phyloP scores from a whole-genome alignment of 441 rosid genomes.

The Croton laevigatus region DNA sequence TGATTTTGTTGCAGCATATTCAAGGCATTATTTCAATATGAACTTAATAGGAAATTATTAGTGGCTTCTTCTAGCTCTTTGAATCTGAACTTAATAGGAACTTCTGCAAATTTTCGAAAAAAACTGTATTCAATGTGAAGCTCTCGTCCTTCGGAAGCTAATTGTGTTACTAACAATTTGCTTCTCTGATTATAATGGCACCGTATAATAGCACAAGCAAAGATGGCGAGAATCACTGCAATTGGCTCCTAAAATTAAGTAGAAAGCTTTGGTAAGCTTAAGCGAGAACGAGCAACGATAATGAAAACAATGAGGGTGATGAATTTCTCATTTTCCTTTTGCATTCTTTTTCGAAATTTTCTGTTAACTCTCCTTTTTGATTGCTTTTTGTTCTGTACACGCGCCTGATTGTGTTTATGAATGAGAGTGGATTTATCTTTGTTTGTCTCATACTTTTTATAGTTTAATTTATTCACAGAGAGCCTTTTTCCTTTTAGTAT shows the following conservation, averaged over 20 bases:
- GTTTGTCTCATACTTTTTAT: no score
- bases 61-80: constrained; percentile 81
- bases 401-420: no score
- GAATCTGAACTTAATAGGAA: constrained; percentile 56
- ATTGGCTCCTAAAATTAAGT: constrained; percentile 58
- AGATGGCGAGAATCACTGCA: constrained; percentile 56
- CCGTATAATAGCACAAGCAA: constrained; percentile 40
- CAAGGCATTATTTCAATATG: no score
- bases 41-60: constrained; percentile 57
- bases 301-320: constrained; percentile 37
- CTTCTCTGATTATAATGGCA: constrained; percentile 43
- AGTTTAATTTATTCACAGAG: no score
- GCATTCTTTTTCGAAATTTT: no score
- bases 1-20: no score
- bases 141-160: constrained; percentile 60
- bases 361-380: no score
- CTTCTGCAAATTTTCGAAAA: constrained; percentile 72
- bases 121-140: constrained; percentile 78
- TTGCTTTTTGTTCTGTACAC: no score
- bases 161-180: constrained; percentile 36
- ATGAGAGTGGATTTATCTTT: no score
- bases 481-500: no score
- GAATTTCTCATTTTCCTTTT: no score
- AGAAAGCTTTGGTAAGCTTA: constrained; percentile 56
- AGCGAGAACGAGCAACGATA: constrained; percentile 41